These are phyloP conservation scores for Centaurea solstitialis DNA, from an alignment of 129 eudicot species.

Conservation along the genomic window DNA sequence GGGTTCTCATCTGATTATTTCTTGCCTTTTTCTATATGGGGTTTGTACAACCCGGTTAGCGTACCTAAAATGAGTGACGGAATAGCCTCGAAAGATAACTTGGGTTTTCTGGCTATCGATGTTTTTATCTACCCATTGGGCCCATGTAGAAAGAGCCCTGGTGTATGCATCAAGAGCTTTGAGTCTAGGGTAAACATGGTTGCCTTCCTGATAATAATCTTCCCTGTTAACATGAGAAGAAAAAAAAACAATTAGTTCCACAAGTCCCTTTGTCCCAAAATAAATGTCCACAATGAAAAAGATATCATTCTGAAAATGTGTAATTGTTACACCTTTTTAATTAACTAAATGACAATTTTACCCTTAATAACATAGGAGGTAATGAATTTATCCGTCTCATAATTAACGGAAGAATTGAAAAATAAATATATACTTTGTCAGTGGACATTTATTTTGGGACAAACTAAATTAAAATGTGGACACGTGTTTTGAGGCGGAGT, in stretches of 20 bases:
- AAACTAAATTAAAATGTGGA: neutral
- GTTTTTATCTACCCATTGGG: constrained; percentile 81
- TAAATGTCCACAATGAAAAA: neutral
- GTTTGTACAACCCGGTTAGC: neutral
- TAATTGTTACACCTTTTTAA: neutral
- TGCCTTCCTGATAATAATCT: constrained; percentile 95
- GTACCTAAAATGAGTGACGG: constrained; percentile 90
- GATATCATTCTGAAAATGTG: neutral
- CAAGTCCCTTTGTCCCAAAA: neutral
- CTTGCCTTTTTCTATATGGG: neutral
- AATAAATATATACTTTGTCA: too few species aligned
- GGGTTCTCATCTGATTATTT: neutral
- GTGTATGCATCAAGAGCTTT: constrained; percentile 86
- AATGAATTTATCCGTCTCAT: neutral
- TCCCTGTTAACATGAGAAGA: constrained; percentile 48
- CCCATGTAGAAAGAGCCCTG: constrained; percentile 85
- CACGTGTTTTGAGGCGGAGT: neutral
- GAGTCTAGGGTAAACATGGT: constrained; percentile 76
- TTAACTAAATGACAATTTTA: neutral
- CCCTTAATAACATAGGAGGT: neutral
- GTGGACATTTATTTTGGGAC: neutral
- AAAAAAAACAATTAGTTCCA: neutral
- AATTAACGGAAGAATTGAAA: neutral
- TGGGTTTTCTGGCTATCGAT: constrained; percentile 54
- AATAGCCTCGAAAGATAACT: constrained; percentile 90